These are phyloP conservation scores for Ogataea hybrid DNA, from an alignment of 1,139 yeast species.

Conservation along the genomic window DNA sequence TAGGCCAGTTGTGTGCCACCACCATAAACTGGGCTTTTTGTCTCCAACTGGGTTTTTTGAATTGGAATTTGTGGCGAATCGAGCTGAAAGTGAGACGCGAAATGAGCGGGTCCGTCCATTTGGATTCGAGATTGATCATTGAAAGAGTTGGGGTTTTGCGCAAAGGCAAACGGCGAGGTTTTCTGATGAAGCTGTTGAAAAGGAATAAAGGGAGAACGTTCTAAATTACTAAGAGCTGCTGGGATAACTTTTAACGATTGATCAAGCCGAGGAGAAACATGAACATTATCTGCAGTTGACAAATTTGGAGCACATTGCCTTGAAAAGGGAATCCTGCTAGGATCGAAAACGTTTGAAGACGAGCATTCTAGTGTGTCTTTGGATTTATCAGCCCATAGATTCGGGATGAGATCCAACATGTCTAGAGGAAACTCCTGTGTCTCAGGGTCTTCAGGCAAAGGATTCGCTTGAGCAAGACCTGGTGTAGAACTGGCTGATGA, in stretches of 20 bases:
- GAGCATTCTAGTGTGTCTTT: neutral
- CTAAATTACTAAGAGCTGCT: neutral
- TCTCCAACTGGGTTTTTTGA: neutral
- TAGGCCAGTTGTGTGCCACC: constrained; percentile 9
- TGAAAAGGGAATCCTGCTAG: neutral
- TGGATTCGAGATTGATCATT: neutral
- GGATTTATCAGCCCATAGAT: constrained; percentile 14
- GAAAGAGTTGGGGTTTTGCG: neutral
- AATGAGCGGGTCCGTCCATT: too few species aligned
- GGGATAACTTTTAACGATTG: neutral
- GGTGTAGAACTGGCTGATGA: constrained; percentile 2
- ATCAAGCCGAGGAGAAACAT: neutral
- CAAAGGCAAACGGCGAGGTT: neutral
- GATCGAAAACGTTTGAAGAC: neutral
- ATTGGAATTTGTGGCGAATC: too few species aligned
- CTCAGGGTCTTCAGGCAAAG: neutral
- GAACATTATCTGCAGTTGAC: neutral
- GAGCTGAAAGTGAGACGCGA: too few species aligned
- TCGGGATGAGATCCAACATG: constrained; percentile 20
- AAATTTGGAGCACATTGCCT: neutral
- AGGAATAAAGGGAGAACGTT: neutral
- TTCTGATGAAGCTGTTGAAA: neutral
- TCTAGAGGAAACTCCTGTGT: constrained; percentile 4
- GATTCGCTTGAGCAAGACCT: neutral
- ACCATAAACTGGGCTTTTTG: neutral